phyloP scores from a whole-genome alignment of 2,329 filamentous ascomycete genomes.

The Colletotrichum sp. region DNA sequence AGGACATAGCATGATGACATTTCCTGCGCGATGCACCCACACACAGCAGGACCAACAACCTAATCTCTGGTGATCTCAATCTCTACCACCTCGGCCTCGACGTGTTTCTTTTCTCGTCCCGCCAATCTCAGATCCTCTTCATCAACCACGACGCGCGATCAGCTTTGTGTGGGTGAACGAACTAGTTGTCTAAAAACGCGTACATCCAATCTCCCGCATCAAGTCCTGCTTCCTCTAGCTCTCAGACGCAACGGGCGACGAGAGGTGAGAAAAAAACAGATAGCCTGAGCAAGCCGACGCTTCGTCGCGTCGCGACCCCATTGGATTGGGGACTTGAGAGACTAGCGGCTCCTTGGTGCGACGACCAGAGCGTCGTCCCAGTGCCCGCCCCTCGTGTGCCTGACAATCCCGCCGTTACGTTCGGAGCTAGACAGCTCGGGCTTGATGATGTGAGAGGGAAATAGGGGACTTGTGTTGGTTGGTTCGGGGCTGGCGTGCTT shows the following conservation, averaged over 20 bases:
- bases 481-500: not conserved
- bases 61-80: not conserved
- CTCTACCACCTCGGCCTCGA: not conserved
- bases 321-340: not conserved
- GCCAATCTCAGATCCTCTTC: not conserved
- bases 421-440: not conserved
- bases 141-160: not conserved
- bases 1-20: too few relatives aligned
- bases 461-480: not conserved
- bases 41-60: not conserved
- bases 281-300: not conserved
- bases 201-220: not conserved
- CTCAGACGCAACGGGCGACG: not conserved
- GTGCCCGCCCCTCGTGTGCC: not conserved
- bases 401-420: not conserved
- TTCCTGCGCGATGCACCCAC: not conserved
- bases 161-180: not conserved
- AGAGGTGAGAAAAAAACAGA: not conserved
- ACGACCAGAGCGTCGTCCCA: not conserved
- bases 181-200: not conserved
- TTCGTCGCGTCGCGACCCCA: not conserved
- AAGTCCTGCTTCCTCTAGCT: not conserved
- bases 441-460: not conserved
- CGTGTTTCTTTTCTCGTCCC: not conserved
- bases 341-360: slow-evolving; percentile 9